phyloP scores from a whole-genome alignment of 2,329 filamentous ascomycete genomes.

The Sclerotinia glacialis region DNA sequence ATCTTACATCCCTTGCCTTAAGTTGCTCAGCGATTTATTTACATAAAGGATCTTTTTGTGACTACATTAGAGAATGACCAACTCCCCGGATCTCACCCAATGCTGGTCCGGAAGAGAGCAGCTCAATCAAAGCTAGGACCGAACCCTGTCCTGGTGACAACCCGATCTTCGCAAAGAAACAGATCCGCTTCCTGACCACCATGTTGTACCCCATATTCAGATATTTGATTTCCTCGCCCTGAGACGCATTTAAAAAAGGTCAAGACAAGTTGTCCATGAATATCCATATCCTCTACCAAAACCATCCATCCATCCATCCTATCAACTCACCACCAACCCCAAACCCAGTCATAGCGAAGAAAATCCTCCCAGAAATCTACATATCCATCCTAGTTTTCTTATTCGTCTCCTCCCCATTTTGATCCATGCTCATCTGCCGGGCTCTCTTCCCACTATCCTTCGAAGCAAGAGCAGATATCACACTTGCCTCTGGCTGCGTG shows the following conservation, averaged over 20 bases:
- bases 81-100: neutral
- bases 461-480: neutral
- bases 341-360: too few relatives aligned
- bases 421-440: neutral
- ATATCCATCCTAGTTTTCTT: neutral
- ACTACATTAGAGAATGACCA: neutral
- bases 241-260: neutral
- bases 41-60: neutral
- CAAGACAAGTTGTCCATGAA: neutral
- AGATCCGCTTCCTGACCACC: too few relatives aligned
- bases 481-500: too few relatives aligned
- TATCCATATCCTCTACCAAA: neutral
- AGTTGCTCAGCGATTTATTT: neutral
- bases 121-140: neutral
- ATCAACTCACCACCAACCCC: neutral
- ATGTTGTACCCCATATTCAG: neutral
- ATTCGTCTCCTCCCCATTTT: neutral
- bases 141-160: neutral
- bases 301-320: neutral
- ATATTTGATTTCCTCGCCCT: too few relatives aligned
- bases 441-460: slow-evolving; percentile 2
- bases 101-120: neutral
- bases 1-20: neutral
- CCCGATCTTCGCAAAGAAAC: too few relatives aligned
- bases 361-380: neutral